Percentiles rank a stretch among this genome's conserved stretches.
These are phyloP conservation scores for Coemansia sp. DNA, from an alignment of 192 early-diverging fungal species.

Conservation along the genomic window DNA sequence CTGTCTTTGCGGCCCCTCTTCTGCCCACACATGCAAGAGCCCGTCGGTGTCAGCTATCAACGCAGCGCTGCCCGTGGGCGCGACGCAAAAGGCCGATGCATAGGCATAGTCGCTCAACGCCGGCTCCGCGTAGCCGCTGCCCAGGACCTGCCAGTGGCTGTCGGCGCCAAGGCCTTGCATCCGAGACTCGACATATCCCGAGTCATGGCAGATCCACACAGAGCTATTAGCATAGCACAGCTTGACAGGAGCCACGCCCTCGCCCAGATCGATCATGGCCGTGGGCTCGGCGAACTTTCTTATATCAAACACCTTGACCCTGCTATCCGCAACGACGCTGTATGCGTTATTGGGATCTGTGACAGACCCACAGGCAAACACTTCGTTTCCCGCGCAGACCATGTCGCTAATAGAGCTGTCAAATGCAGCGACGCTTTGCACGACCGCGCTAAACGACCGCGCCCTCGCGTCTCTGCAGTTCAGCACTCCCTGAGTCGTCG, in stretches of 20 bases:
- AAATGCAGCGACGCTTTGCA: constrained; percentile 13
- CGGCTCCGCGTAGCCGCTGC: constrained; percentile 17
- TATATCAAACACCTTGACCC: constrained; percentile 30
- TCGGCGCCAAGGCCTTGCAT: background rate
- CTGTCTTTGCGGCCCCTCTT: constrained; percentile 13
- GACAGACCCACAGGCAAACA: constrained; percentile 23
- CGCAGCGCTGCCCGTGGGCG: constrained; percentile 72
- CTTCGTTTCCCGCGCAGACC: background rate
- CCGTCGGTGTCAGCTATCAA: constrained; percentile 77
- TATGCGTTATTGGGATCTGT: constrained; percentile 6
- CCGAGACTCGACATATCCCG: constrained; percentile 29
- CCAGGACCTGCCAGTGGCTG: background rate
- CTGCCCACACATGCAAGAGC: constrained; percentile 71
- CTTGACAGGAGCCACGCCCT: constrained; percentile 37
- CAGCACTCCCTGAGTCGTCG: constrained; percentile 25
- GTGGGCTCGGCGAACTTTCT: constrained; percentile 23
- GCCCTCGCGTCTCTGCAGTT: constrained; percentile 29
- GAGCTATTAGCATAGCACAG: constrained; percentile 25
- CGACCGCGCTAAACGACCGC: constrained; percentile 1
- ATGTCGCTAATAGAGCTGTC: constrained; percentile 25
- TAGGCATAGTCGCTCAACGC: constrained; percentile 57
- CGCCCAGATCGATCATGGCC: constrained; percentile 14
- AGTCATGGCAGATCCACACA: constrained; percentile 32
- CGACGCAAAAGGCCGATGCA: constrained; percentile 73
- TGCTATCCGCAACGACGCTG: constrained; percentile 8